phyloP scores from a whole-genome alignment of 106 monocot species.

The Phalaenopsis equestris region DNA sequence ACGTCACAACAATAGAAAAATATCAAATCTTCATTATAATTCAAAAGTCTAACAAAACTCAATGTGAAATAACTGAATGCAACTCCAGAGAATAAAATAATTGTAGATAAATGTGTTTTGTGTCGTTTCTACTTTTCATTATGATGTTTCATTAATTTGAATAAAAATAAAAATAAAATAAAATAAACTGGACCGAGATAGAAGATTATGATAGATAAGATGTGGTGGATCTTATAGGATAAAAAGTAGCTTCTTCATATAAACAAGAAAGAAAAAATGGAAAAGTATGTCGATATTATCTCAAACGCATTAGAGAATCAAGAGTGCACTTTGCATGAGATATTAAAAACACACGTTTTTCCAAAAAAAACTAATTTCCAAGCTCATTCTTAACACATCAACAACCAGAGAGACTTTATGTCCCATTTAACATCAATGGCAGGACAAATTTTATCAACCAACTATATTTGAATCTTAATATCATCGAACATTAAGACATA shows the following conservation, averaged over 20 bases:
- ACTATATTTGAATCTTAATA: conserved; percentile 21
- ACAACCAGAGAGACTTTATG: conserved; percentile 23
- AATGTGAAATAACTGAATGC: too few species aligned
- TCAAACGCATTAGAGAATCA: neutral
- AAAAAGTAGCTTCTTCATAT: too few species aligned
- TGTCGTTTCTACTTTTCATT: neutral
- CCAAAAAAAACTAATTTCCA: conserved; percentile 27
- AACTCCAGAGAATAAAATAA: neutral
- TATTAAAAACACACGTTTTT: conserved; percentile 41
- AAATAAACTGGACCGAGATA: neutral
- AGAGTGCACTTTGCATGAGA: neutral
- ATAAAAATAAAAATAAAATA: neutral
- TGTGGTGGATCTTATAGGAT: too few species aligned
- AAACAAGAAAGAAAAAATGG: neutral
- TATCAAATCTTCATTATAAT: neutral
- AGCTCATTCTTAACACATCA: conserved; percentile 31
- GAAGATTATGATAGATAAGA: neutral
- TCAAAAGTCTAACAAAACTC: neutral
- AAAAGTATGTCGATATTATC: neutral
- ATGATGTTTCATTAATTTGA: neutral
- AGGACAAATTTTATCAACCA: conserved; percentile 41
- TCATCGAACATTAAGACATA: neutral
- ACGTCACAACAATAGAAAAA: neutral
- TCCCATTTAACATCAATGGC: conserved; percentile 33
- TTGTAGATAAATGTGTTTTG: neutral